Conservation (phyloP, 1,139 yeast genomes). For the Entelexis sorbosivorans region DNA sequence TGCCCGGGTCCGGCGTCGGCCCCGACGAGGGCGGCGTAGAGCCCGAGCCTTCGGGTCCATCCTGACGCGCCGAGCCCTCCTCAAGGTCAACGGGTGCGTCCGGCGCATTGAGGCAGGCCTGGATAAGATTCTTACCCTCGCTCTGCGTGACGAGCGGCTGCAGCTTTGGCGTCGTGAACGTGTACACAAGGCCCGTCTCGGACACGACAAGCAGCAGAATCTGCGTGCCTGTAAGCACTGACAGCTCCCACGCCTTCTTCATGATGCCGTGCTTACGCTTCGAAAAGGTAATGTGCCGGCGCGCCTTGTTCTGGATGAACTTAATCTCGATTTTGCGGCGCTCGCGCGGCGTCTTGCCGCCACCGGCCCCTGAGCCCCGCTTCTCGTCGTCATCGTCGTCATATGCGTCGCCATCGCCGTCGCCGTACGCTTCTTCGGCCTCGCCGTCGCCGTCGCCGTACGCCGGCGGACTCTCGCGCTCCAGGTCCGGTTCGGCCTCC, state of each 20-base stretch:
- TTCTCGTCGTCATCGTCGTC: constrained; percentile 54
- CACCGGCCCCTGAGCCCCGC: constrained; percentile 38
- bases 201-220: constrained; percentile 86
- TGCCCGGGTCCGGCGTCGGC: constrained; percentile 7
- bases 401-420: constrained; percentile 25
- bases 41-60: not conserved
- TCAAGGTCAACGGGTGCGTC: constrained; percentile 31
- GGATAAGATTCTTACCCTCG: constrained; percentile 92
- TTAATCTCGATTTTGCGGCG: constrained; percentile 94
- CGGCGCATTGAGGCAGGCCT: constrained; percentile 94
- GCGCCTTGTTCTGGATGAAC: constrained; percentile 91
- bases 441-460: constrained; percentile 5
- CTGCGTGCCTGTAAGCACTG: constrained; percentile 94
- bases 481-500: constrained; percentile 6
- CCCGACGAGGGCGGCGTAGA: constrained; percentile 4
- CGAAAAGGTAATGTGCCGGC: constrained; percentile 94
- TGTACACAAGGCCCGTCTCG: constrained; percentile 94
- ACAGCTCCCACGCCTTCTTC: constrained; percentile 93
- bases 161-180: constrained; percentile 96
- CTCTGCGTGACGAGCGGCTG: constrained; percentile 96
- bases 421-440: constrained; percentile 17
- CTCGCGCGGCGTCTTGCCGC: constrained; percentile 40
- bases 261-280: constrained; percentile 97
- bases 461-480: constrained; percentile 4
- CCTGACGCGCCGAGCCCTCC: not conserved